Base-by-base conservation (phyloP, 2,329 filamentous ascomycete species). In the Beauveria medogensis region DNA sequence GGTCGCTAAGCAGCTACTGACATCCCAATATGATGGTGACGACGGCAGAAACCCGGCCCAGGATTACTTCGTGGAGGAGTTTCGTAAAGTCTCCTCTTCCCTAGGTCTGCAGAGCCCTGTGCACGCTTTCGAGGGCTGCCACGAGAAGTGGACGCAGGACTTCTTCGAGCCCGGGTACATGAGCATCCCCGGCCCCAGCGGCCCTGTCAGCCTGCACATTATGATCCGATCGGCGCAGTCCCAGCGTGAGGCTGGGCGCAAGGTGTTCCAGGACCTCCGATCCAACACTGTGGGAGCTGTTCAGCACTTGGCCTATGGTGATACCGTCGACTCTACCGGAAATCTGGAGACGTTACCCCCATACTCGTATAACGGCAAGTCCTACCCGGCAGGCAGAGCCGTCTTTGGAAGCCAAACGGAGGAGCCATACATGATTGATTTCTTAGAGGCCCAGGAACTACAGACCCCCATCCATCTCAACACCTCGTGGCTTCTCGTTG, bases 391-490 rank as follows among this genome's bases (percentile, higher is more conserved):
- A 1, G 56, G 56, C 18, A 30, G 56, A n/a, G n/a, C 37, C 5
- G n/a, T 51, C 12, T 3, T 34, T 34, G 30, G 30, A 12, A 34
- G 10, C 12, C 30, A 34, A 34, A 34, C 8, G 24, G 18, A 30
- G 37, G 16, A 18, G 34, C 14, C 3, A 59, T 50, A 51, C 54
- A 64, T 2, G 6, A 5, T 12, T 1, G 26, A 10, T 3, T 34
- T 51, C 9, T 8, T 51, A 22, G 26, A 30, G 16, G 26, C 48
- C 7, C 28, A 51, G 18, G 48, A 34, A 9, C 1, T 10, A 9
- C 28, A 51, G 48, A 7, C 55, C 52, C 18, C 14, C 24, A 59
- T 77, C 3, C 55, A 69, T 0, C 64, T 77, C 0, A 73, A 71
- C 20, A 69, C 67, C 2, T 59, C 40, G 0, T 71, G 68, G 68